A percentile compares a stretch with the other conserved stretches of the same genome.
Conservation (phyloP, 495 filamentous ascomycete genomes). For the Annulohypoxylon nitens region DNA sequence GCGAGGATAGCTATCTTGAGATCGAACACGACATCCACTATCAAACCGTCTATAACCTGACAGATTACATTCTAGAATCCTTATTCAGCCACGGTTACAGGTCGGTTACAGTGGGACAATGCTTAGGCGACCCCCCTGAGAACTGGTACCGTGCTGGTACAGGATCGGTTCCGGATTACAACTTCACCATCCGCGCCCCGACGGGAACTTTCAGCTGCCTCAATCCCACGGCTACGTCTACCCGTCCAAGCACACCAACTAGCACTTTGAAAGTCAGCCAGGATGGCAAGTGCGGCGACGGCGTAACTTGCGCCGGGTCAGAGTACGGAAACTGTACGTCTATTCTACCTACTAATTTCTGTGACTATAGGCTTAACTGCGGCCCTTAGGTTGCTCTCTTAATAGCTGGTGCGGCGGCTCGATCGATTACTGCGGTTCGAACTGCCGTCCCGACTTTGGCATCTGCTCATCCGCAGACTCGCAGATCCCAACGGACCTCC, state of each 20-base stretch:
- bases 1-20: conserved; percentile 67
- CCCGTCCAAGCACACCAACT: conserved; percentile 39
- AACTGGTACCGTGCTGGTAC: conserved; percentile 75
- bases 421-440: conserved; percentile 62
- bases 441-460: conserved; percentile 65
- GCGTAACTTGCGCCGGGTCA: conserved; percentile 64
- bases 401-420: conserved; percentile 64
- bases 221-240: conserved; percentile 37
- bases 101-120: conserved; percentile 79
- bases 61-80: conserved; percentile 76
- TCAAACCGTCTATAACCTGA: conserved; percentile 81
- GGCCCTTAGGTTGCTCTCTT: conserved; percentile 54
- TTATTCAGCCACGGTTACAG: conserved; percentile 70
- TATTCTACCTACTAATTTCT: conserved; percentile 5
- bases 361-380: conserved; percentile 27
- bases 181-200: conserved; percentile 41
- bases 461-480: conserved; percentile 55
- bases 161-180: conserved; percentile 43
- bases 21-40: conserved; percentile 86
- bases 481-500: conserved; percentile 24
- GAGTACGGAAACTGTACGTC: conserved; percentile 54
- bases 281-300: conserved; percentile 67
- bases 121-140: conserved; percentile 74
- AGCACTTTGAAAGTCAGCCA: conserved; percentile 54
- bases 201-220: conserved; percentile 48